Percentiles rank a stretch among this genome's conserved stretches.
These are phyloP conservation scores for Flammula alnicola DNA, from an alignment of 1,284 basidiomycete genomes.

Conservation along the genomic window DNA sequence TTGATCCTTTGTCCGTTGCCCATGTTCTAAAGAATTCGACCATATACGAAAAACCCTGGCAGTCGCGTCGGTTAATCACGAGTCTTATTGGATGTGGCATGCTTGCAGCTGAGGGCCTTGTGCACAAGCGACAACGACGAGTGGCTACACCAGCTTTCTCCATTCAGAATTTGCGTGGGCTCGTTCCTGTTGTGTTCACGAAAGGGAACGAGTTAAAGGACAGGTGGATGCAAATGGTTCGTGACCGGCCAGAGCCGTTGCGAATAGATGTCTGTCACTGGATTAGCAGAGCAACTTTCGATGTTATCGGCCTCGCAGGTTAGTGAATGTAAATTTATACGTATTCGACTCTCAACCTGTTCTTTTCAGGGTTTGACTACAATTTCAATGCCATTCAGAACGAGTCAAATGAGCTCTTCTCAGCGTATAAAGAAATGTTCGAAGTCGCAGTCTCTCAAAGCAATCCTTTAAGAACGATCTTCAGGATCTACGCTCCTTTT, in stretches of 20 bases:
- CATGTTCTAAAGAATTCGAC: conserved; percentile 72
- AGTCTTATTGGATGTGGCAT: conserved; percentile 77
- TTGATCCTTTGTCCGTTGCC: conserved; percentile 72
- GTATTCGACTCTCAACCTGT: not conserved
- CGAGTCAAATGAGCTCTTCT: conserved; percentile 74
- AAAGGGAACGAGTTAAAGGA: conserved; percentile 68
- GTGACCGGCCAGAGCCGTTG: conserved; percentile 24
- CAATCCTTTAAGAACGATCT: conserved; percentile 46
- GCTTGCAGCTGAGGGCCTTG: conserved; percentile 74
- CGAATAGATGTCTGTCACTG: conserved; percentile 72
- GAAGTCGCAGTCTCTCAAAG: conserved; percentile 67
- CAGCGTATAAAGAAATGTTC: conserved; percentile 83
- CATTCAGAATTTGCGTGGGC: conserved; percentile 68
- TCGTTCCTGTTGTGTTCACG: conserved; percentile 71
- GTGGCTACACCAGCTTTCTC: conserved; percentile 81
- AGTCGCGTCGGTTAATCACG: conserved; percentile 73
- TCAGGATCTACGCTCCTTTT: conserved; percentile 67
- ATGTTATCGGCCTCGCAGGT: conserved; percentile 82
- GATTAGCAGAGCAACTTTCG: conserved; percentile 78
- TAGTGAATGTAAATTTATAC: conserved; percentile 9
- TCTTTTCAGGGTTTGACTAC: conserved; percentile 71
- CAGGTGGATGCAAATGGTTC: conserved; percentile 57
- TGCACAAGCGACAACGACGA: conserved; percentile 76
- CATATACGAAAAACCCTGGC: conserved; percentile 81
- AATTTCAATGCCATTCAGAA: conserved; percentile 78